Conservation (phyloP, 2,329 filamentous ascomycete species). For the Nothophaeocryptopus gaeumannii region DNA sequence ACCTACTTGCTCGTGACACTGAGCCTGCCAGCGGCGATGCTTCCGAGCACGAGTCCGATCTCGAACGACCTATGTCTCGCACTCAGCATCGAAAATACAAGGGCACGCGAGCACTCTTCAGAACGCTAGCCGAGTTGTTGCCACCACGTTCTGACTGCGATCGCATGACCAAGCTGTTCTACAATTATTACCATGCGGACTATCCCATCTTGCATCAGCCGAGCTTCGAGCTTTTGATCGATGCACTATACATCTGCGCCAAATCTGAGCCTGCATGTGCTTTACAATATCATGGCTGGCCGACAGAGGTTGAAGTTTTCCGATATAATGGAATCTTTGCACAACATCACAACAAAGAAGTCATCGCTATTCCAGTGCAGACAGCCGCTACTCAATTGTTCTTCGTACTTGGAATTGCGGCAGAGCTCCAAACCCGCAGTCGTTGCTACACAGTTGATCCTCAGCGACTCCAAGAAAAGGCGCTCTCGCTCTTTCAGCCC, state of each 20-base stretch:
- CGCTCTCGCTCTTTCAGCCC: neutral
- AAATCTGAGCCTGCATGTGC: neutral
- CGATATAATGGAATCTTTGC: neutral
- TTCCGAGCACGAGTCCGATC: constrained; percentile 2
- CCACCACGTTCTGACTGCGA: constrained; percentile 2
- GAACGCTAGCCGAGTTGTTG: neutral
- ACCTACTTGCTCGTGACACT: neutral
- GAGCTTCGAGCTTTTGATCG: constrained; percentile 1
- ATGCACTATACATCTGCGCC: neutral
- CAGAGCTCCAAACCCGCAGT: neutral
- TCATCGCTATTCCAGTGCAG: neutral
- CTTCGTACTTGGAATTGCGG: constrained; percentile 2
- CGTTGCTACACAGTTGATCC: neutral
- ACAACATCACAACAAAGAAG: neutral
- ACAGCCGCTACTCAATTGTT: constrained; percentile 3
- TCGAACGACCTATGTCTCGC: neutral
- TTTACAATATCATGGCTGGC: constrained; percentile 2
- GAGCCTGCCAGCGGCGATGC: neutral
- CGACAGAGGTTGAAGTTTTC: neutral
- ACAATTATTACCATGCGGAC: constrained; percentile 6
- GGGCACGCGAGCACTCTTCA: neutral
- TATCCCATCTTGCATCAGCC: constrained; percentile 9
- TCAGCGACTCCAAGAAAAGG: neutral
- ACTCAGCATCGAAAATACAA: too few relatives aligned
- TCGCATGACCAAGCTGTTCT: constrained; percentile 2